Evolutionary conservation across 2,329 filamentous ascomycete species (phyloP).

Genomic region (Aspergillus uvarum): DNA sequence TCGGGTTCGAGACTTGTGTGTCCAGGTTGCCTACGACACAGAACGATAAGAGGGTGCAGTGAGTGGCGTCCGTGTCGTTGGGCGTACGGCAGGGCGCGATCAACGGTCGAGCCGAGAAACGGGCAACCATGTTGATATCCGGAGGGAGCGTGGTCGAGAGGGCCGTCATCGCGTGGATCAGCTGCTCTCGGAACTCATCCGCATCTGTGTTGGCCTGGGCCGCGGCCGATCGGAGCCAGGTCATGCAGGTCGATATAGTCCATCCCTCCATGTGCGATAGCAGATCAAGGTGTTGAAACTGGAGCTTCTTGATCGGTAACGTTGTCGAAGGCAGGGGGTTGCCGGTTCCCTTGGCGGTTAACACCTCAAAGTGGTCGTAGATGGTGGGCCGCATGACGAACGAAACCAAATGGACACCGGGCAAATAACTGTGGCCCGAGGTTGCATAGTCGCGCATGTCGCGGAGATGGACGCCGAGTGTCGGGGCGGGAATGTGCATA

Average conservation of each 20-base stretch:
- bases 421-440: conserved; percentile 29
- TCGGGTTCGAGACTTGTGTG: conserved; percentile 50
- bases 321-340: conserved; percentile 62
- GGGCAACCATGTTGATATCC: conserved; percentile 34
- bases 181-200: conserved; percentile 46
- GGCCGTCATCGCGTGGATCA: conserved; percentile 43
- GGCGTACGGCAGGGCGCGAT: conserved; percentile 36
- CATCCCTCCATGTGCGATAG: conserved; percentile 44
- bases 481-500: conserved; percentile 68
- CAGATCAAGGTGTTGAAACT: conserved; percentile 58
- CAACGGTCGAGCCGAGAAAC: conserved; percentile 40
- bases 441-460: conserved; percentile 61
- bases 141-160: conserved; percentile 45
- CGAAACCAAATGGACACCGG: conserved; percentile 45
- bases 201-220: conserved; percentile 25
- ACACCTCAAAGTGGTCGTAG: conserved; percentile 61
- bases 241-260: conserved; percentile 37
- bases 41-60: conserved; percentile 55
- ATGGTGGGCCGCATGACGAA: conserved; percentile 50
- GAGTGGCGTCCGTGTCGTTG: conserved; percentile 31
- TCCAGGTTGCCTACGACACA: conserved; percentile 64
- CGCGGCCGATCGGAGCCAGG: conserved; percentile 33
- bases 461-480: conserved; percentile 62
- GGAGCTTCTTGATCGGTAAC: conserved; percentile 54
- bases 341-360: conserved; percentile 57